These are phyloP conservation scores for Neurospora tetraspora DNA, from an alignment of 495 filamentous ascomycete species.

Conservation along the genomic window DNA sequence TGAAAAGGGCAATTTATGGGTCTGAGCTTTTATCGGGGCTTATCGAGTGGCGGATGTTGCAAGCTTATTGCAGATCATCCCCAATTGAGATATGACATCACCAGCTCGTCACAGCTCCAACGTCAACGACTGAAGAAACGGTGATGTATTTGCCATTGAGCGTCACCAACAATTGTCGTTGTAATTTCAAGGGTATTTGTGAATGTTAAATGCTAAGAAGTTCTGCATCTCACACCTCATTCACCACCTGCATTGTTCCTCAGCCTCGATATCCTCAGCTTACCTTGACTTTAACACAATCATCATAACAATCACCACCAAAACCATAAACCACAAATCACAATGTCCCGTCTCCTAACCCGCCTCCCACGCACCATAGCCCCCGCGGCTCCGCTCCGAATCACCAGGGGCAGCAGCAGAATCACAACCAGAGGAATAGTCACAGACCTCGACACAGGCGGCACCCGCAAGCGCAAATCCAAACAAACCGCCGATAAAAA, in stretches of 20 bases:
- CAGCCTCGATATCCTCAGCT: not conserved
- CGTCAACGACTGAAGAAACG: not conserved
- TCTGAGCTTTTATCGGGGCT: not conserved
- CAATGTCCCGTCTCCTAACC: not conserved
- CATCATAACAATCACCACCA: not conserved
- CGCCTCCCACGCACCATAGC: not conserved
- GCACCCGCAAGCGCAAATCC: not conserved
- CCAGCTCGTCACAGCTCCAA: not conserved
- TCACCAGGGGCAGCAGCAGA: not conserved
- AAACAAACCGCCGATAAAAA: not conserved
- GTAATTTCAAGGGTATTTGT: not conserved
- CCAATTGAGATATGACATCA: not conserved
- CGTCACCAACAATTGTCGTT: not conserved
- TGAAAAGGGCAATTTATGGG: not conserved
- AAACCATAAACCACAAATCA: not conserved
- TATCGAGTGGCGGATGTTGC: not conserved
- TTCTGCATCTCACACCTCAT: not conserved
- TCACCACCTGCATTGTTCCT: not conserved
- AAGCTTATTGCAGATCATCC: not conserved
- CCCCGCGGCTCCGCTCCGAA: not conserved
- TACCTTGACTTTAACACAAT: not conserved
- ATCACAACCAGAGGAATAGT: not conserved
- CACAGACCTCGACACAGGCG: not conserved
- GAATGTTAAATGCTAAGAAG: not conserved
- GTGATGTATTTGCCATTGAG: not conserved